Percentiles rank a stretch among this genome's conserved stretches.
phyloP scores from a whole-genome alignment of 2,329 filamentous ascomycete genomes.

The Fusarium oligoseptatum region DNA sequence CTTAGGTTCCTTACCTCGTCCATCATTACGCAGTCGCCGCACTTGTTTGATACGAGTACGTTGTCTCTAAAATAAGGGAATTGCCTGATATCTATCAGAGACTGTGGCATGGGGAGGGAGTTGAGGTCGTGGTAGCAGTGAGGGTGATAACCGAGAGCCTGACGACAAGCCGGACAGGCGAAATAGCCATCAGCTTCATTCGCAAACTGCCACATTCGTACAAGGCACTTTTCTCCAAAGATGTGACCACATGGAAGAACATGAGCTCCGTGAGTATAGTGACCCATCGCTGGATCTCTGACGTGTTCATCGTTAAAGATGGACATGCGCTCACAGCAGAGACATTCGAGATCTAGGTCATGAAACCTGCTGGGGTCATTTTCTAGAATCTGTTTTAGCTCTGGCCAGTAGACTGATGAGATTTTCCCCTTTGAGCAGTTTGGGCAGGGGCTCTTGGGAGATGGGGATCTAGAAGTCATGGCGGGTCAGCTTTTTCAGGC shows the following conservation, averaged over 20 bases:
- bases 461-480: neutral
- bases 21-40: conserved; percentile 11
- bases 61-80: conserved; percentile 5
- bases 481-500: neutral
- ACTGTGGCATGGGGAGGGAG: conserved; percentile 21
- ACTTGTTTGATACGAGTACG: neutral
- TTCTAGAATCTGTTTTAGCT: conserved; percentile 23
- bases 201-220: neutral
- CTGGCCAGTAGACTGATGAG: conserved; percentile 15
- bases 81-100: neutral
- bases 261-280: conserved; percentile 16
- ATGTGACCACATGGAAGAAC: conserved; percentile 38
- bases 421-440: neutral
- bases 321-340: conserved; percentile 26
- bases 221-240: conserved; percentile 27
- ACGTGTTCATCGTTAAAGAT: conserved; percentile 23
- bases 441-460: neutral
- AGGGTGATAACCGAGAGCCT: neutral
- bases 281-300: neutral
- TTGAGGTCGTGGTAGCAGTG: conserved; percentile 3
- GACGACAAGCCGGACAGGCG: conserved; percentile 19
- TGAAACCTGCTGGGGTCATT: neutral
- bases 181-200: neutral
- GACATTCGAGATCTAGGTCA: conserved; percentile 18
- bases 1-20: conserved; percentile 9